Base-by-base conservation (phyloP, 345 rosid species). In the Linum tenue region DNA sequence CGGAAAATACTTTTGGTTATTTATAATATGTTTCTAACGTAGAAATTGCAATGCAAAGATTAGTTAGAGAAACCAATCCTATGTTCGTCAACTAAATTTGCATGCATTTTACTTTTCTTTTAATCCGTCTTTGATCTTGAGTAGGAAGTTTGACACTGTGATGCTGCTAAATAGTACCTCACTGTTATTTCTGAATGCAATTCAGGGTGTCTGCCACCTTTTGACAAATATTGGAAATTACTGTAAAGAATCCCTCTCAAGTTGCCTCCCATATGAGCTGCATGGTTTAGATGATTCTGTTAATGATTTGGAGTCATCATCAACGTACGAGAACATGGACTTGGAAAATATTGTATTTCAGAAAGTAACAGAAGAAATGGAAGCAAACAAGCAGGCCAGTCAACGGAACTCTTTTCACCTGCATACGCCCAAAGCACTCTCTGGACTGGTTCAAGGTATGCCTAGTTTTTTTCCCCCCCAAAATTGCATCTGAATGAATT, bases 131-230 rank as follows among this genome's bases (percentile, higher is more conserved):
- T 2, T 39, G 56, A 11, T 37, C 55, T 37, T 37, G 38, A 60
- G n/a, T 39, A 10, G 10, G 57, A 50, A 59, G 9, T 16, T 67
- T 5, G 51, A 37, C 48, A 17, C 37, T 60, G 48, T 15, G 55
- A 37, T 57, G 36, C 14, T 60, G 7, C 56, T 71, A n/a, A 7
- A 53, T 59, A 3, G 53, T 9, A 48, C 15, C 9, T 37, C 53
- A 12, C 4, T 39, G 42, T 71, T 36, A 63, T 36, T 63, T 67
- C 65, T 65, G 61, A 65, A 53, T 60, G 66, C 59, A 60, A 58
- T 82, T 79, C 85, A 94, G 97, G 95, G 86, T 64, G 83, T 80
- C 40, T 94, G 97, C 77, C 95, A 90, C 78, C 95, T 94, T 70
- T 79, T 88, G 77, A 79, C 86, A 64, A 84, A 81, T 74, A 80